phyloP scores from a whole-genome alignment of 2,329 filamentous ascomycete species.

The Ophiocordyceps camponoti-saundersi region DNA sequence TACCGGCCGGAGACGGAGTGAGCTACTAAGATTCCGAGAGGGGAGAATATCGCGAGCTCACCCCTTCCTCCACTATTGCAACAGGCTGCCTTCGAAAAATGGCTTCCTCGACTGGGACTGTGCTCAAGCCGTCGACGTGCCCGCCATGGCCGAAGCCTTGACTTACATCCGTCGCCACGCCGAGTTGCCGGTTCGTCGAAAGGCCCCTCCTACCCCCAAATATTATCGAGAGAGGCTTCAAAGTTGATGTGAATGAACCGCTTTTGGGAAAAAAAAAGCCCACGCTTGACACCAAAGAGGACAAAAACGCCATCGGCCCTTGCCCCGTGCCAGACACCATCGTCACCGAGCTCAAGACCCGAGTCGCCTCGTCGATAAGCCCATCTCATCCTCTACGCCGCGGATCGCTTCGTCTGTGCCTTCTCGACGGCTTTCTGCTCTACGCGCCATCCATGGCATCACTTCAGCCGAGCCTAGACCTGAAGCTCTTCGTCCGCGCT shows the following conservation, averaged over 20 bases:
- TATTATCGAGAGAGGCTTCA: too few relatives aligned
- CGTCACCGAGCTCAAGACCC: conserved; percentile 27
- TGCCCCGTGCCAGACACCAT: conserved; percentile 32
- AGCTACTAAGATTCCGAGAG: conserved; percentile 8
- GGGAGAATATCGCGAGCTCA: not conserved
- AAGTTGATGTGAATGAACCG: too few relatives aligned
- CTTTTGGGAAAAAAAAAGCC: conserved; percentile 5
- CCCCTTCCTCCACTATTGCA: too few relatives aligned
- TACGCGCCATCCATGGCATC: conserved; percentile 42
- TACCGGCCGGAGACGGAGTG: conserved; percentile 66
- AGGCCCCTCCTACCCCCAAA: not conserved
- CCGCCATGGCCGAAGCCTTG: conserved; percentile 49
- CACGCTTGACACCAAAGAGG: conserved; percentile 26
- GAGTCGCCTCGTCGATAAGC: conserved; percentile 28
- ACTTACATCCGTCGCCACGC: conserved; percentile 54
- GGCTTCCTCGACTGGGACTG: conserved; percentile 86
- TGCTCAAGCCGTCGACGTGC: conserved; percentile 57
- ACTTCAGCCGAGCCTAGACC: conserved; percentile 46
- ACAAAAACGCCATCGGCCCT: conserved; percentile 41
- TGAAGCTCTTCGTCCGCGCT: conserved; percentile 64
- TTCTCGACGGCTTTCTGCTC: conserved; percentile 81
- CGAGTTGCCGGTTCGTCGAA: conserved; percentile 32
- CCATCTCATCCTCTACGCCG: conserved; percentile 20
- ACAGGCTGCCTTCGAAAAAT: conserved; percentile 35
- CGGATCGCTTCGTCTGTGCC: conserved; percentile 33